These are phyloP conservation scores for Rhizopus microsporus DNA, from an alignment of 371 early-diverging fungal genomes.

Conservation along the genomic window DNA sequence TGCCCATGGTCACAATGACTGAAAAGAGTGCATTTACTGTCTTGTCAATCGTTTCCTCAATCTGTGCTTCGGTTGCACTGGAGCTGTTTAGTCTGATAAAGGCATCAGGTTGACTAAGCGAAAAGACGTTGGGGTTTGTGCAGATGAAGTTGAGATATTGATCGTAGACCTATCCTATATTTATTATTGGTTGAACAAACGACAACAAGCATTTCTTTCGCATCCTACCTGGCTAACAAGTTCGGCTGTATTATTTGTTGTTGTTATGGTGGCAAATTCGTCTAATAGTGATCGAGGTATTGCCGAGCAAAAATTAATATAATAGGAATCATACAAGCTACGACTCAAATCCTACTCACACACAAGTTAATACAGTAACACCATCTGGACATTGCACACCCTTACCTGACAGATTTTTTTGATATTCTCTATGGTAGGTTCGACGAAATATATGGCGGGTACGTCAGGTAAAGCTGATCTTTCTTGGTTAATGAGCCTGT, in stretches of 20 bases:
- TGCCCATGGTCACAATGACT: slow-evolving; percentile 90
- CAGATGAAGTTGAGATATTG: slow-evolving; percentile 95
- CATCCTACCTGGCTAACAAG: slow-evolving; percentile 74
- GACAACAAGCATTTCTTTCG: neutral
- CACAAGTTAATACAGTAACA: neutral
- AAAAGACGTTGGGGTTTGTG: slow-evolving; percentile 93
- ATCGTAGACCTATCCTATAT: slow-evolving; percentile 77
- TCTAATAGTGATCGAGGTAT: slow-evolving; percentile 92
- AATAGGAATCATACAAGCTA: slow-evolving; percentile 92
- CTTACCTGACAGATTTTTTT: slow-evolving; percentile 74
- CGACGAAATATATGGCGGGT: slow-evolving; percentile 97
- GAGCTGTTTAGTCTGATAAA: slow-evolving; percentile 85
- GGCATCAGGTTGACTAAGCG: slow-evolving; percentile 83
- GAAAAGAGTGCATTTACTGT: slow-evolving; percentile 88
- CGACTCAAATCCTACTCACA: slow-evolving; percentile 79
- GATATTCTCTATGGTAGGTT: slow-evolving; percentile 88
- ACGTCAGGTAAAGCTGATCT: slow-evolving; percentile 93
- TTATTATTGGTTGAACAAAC: neutral
- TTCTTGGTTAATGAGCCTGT: slow-evolving; percentile 72
- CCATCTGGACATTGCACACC: no score
- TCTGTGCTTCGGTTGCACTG: slow-evolving; percentile 73
- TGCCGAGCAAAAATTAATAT: slow-evolving; percentile 92
- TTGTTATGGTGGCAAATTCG: slow-evolving; percentile 84
- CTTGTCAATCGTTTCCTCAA: slow-evolving; percentile 75
- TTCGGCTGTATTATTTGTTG: slow-evolving; percentile 70